Base-by-base conservation (phyloP, 1,284 basidiomycete species). In the Pseudozyma tsukubaensis region DNA sequence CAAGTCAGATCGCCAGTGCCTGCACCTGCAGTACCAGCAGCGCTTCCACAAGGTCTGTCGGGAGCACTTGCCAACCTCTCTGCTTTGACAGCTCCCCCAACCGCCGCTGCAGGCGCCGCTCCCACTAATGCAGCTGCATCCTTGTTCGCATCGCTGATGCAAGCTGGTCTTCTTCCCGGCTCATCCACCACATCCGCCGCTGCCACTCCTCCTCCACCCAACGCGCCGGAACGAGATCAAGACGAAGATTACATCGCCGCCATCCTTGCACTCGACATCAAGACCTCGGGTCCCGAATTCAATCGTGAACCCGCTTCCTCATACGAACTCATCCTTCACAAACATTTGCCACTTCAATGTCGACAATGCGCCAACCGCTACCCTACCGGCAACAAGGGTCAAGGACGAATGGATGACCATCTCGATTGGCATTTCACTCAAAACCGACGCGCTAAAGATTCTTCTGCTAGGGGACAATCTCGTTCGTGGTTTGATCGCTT, bases 401-500 rank as follows among this genome's bases (percentile, higher is more conserved):
- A 92, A 86, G 91, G 90, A 82, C 88, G 88, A 29, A 89, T 95
- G 87, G 90, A 97, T 78, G 89, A 91, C 58, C 97, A 99, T 83
- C 88, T 99, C 77, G 97, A 99, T 84, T 93, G 94, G 92, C 97
- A 99, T 86, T 98, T 97, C 86, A 89, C 91, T 77, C 92, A 97
- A 80, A 99, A 98, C 83, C 89, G 92, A 73, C 92, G 94, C 83
- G 91, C 93, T 37, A 91, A 89, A 75, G 93, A 95, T 83, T 91
- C 91, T 45, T 87, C 89, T 10, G 92, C 92, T 0, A 89, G 96
- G 68, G 94, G 95, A 24, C 92, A 95, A 79, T 93, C 92, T 80
- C 89, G 97, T 18, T 91, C 91, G 73, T 99, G 95, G 96, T 93
- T 97, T 64, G 89, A 93, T 49, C 87, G 89, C 66, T 87, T 91